These are phyloP conservation scores for Auriscalpium vulgare DNA, from an alignment of 768 basidiomycete species.

Conservation along the genomic window DNA sequence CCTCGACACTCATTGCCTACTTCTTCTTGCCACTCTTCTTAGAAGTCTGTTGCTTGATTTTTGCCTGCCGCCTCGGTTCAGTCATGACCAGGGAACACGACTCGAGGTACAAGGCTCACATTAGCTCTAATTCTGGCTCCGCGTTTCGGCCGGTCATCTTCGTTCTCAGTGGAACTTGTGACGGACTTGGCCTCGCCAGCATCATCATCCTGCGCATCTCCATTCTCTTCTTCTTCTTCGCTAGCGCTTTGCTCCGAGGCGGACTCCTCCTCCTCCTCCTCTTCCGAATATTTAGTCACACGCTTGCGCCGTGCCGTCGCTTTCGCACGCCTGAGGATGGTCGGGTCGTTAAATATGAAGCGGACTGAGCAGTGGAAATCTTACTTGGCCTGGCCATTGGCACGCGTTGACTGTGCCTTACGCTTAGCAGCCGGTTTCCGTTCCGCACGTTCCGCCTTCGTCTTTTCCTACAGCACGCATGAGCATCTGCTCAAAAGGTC, in stretches of 20 bases:
- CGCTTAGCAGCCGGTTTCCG: slow-evolving; percentile 52
- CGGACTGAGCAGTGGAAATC: slow-evolving; percentile 5
- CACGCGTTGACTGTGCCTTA: slow-evolving; percentile 37
- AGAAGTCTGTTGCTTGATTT: slow-evolving; percentile 22
- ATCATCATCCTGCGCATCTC: background rate
- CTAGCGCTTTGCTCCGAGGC: slow-evolving; percentile 15
- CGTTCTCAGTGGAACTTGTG: slow-evolving; percentile 11
- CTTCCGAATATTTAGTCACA: slow-evolving; percentile 19
- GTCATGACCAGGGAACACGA: background rate
- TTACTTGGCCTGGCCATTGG: slow-evolving; percentile 45
- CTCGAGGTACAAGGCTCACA: slow-evolving; percentile 11
- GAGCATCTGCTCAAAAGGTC: slow-evolving; percentile 24
- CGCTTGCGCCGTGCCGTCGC: slow-evolving; percentile 19
- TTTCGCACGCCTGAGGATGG: slow-evolving; percentile 15
- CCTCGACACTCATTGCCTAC: background rate
- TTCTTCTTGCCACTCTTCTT: slow-evolving; percentile 10
- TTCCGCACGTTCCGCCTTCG: slow-evolving; percentile 38
- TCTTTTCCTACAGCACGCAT: slow-evolving; percentile 3
- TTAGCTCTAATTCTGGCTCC: slow-evolving; percentile 27
- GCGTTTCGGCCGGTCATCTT: slow-evolving; percentile 21
- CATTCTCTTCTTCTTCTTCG: slow-evolving; percentile 9
- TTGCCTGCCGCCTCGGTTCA: slow-evolving; percentile 13
- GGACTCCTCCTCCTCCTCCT: slow-evolving; percentile 23
- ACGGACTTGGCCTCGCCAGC: slow-evolving; percentile 7
- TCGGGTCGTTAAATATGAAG: slow-evolving; percentile 1